These are phyloP conservation scores for Colletotrichum sp. DNA, from an alignment of 2,329 filamentous ascomycete species.

Conservation along the genomic window DNA sequence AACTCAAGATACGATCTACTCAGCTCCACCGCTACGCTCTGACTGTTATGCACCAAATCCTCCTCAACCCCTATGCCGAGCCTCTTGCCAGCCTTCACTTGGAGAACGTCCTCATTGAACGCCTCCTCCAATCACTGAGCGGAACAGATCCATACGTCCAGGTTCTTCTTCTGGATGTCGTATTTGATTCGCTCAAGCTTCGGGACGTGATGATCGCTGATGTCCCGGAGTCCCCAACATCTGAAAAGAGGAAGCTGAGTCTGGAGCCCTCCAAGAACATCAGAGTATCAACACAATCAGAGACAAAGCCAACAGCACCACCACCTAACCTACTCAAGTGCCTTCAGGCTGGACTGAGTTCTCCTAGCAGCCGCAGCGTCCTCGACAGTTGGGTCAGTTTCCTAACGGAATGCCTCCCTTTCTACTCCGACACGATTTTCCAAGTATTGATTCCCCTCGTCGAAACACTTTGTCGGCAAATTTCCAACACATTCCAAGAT, in stretches of 20 bases:
- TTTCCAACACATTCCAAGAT: conserved; percentile 73
- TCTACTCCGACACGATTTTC: conserved; percentile 86
- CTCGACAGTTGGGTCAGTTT: conserved; percentile 93
- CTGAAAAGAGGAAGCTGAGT: conserved; percentile 51
- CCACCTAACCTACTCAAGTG: conserved; percentile 80
- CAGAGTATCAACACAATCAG: conserved; percentile 40
- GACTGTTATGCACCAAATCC: conserved; percentile 72
- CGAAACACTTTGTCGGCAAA: conserved; percentile 84
- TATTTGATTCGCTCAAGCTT: conserved; percentile 75
- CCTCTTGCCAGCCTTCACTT: conserved; percentile 68
- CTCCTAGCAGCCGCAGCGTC: conserved; percentile 73
- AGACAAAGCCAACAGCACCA: conserved; percentile 52
- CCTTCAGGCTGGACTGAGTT: conserved; percentile 80
- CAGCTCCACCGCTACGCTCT: conserved; percentile 75
- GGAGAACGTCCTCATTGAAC: conserved; percentile 73
- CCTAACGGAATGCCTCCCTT: conserved; percentile 79
- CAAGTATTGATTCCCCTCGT: conserved; percentile 90
- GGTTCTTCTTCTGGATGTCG: conserved; percentile 78
- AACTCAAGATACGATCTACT: conserved; percentile 57
- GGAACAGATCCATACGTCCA: conserved; percentile 74
- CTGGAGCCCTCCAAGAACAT: conserved; percentile 46
- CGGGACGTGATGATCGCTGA: conserved; percentile 49
- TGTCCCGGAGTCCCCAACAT: conserved; percentile 45
- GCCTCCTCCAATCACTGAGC: conserved; percentile 65
- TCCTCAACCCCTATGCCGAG: conserved; percentile 66